Conservation (phyloP, 2,329 filamentous ascomycete genomes). For the Sporothrix dimorphospora region DNA sequence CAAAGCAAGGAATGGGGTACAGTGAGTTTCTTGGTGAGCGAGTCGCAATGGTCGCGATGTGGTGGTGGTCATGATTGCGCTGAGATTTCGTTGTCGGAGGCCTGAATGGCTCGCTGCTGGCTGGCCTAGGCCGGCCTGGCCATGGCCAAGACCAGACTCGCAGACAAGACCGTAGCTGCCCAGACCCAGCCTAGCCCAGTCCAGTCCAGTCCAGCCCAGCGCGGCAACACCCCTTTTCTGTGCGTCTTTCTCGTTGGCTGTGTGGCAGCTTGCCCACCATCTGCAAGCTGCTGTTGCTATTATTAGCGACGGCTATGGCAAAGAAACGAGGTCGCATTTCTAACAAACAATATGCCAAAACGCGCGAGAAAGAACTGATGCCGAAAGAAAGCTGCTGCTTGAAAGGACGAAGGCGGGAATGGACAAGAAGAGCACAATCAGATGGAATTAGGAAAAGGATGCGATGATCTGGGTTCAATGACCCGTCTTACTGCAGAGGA, state of each 20-base stretch:
- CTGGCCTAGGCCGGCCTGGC: neutral
- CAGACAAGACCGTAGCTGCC: neutral
- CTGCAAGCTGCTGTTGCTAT: constrained; percentile 23
- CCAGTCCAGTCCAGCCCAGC: constrained; percentile 5
- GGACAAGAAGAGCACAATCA: neutral
- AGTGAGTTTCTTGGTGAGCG: neutral
- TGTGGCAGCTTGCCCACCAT: neutral
- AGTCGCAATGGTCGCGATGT: neutral
- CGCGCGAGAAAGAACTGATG: neutral
- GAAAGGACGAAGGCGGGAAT: neutral
- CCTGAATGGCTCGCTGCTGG: too few species aligned
- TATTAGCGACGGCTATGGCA: constrained; percentile 25
- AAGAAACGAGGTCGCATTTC: constrained; percentile 2
- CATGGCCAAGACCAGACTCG: neutral
- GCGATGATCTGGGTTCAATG: constrained; percentile 12
- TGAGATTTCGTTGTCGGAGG: neutral
- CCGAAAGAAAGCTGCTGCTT: neutral
- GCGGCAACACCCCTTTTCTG: constrained; percentile 5
- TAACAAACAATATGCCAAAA: neutral
- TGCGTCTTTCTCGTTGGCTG: constrained; percentile 1
- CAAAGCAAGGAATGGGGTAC: neutral
- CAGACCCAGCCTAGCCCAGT: neutral
- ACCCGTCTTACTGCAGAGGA: constrained; percentile 17
- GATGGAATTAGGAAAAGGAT: constrained; percentile 6
- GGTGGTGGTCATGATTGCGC: neutral